Evolutionary conservation across 2,329 filamentous ascomycete species (phyloP).

Genomic region (Ceratocystis diversiconidia): DNA sequence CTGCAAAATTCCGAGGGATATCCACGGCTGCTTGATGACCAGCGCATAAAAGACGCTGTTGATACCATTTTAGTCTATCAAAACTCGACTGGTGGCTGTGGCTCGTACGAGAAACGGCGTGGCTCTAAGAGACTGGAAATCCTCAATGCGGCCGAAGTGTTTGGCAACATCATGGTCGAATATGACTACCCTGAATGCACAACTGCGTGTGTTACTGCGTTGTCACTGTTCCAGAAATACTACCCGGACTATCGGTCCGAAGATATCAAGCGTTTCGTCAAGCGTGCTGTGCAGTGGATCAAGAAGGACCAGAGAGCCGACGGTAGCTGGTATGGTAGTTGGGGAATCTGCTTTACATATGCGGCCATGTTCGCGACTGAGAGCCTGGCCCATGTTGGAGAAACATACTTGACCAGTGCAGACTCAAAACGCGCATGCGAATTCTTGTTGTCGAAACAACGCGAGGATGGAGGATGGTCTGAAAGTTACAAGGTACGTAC

Average conservation of each 20-base stretch:
- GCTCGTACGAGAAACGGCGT: constrained; percentile 75
- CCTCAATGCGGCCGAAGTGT: constrained; percentile 91
- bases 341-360: constrained; percentile 98
- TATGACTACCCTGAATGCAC: constrained; percentile 98
- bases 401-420: constrained; percentile 62
- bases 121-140: constrained; percentile 66
- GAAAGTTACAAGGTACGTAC: constrained; percentile 64
- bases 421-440: constrained; percentile 63
- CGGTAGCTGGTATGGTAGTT: constrained; percentile 94
- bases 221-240: constrained; percentile 66
- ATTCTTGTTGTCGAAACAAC: constrained; percentile 74
- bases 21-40: constrained; percentile 57
- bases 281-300: constrained; percentile 67
- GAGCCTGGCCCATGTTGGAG: constrained; percentile 65
- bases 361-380: constrained; percentile 93
- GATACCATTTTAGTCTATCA: constrained; percentile 88
- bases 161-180: constrained; percentile 94
- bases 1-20: constrained; percentile 68
- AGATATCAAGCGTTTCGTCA: constrained; percentile 63
- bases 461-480: constrained; percentile 86
- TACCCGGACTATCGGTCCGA: constrained; percentile 65
- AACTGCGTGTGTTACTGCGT: constrained; percentile 77
- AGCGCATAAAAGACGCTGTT: constrained; percentile 71
- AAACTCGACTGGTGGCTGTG: constrained; percentile 70
- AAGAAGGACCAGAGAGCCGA: constrained; percentile 61